Percentiles rank a stretch among this genome's conserved stretches.
Conservation (phyloP, 306 rosid species). For the Dryas alaskensis region DNA sequence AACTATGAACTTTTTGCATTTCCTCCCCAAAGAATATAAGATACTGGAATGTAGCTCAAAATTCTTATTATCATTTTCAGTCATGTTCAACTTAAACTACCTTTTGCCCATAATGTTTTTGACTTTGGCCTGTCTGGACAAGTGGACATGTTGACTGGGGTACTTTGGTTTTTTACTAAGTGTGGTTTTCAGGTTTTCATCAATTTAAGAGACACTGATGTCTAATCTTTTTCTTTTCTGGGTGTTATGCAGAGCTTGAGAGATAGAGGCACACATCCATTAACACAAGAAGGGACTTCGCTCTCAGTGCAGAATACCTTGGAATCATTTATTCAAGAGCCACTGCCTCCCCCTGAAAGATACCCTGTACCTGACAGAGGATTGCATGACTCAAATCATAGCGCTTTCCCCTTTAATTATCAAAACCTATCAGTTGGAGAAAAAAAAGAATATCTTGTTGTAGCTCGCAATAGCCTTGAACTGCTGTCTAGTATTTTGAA, state of each 20-base stretch:
- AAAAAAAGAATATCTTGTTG: conserved; percentile 60
- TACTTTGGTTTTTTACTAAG: background rate
- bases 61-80: too few species aligned
- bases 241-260: conserved; percentile 59
- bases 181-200: background rate
- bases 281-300: conserved; percentile 40
- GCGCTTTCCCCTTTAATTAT: conserved; percentile 35
- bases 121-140: background rate
- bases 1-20: background rate
- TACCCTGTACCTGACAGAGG: conserved; percentile 56
- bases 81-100: background rate
- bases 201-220: background rate
- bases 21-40: background rate
- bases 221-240: background rate
- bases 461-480: conserved; percentile 77
- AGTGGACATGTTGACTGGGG: background rate
- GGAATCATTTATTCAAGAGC: conserved; percentile 43
- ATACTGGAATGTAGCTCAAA: too few species aligned
- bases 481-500: conserved; percentile 63
- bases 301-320: conserved; percentile 37
- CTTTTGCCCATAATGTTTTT: background rate
- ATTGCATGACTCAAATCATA: conserved; percentile 29
- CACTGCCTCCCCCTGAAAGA: conserved; percentile 51
- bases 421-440: conserved; percentile 50
- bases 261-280: conserved; percentile 40